Percentiles rank a stretch among this genome's conserved stretches.
Conservation (phyloP, 208 protist genomes). For the Acanthamoeba lenticulata region DNA sequence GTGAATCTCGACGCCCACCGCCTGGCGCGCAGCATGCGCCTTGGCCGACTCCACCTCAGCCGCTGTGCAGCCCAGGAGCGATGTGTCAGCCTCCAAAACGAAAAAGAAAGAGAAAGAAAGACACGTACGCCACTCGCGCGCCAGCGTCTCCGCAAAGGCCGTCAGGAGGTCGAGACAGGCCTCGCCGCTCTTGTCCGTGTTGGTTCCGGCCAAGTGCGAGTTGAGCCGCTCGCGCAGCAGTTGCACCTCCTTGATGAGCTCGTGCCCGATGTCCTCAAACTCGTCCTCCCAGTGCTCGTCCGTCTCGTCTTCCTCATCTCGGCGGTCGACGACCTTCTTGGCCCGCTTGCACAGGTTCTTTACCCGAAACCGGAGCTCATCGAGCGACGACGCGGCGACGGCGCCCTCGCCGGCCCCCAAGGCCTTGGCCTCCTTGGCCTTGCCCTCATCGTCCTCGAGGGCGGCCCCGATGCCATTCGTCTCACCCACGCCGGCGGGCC, state of each 20-base stretch:
- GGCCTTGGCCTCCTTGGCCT: not conserved
- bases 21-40: not conserved
- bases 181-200: not conserved
- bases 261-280: conserved; percentile 24
- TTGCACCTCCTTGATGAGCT: not conserved
- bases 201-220: not conserved
- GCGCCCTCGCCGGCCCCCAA: not conserved
- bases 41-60: not conserved
- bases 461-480: not conserved
- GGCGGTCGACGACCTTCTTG: not conserved
- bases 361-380: conserved; percentile 33
- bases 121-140: conserved; percentile 10
- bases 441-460: not conserved
- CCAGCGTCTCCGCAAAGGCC: conserved; percentile 36
- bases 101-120: not conserved
- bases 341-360: conserved; percentile 46
- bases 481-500: too few relatives aligned
- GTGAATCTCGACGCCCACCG: not conserved
- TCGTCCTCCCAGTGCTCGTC: conserved; percentile 60
- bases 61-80: not conserved
- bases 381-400: not conserved
- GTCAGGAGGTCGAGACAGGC: conserved; percentile 36
- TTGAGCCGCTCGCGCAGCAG: conserved; percentile 11
- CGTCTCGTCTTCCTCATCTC: not conserved
- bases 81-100: not conserved